Evolutionary conservation across 805 yeast genomes (phyloP).

Genomic region (Wickerhamiella nectarea): DNA sequence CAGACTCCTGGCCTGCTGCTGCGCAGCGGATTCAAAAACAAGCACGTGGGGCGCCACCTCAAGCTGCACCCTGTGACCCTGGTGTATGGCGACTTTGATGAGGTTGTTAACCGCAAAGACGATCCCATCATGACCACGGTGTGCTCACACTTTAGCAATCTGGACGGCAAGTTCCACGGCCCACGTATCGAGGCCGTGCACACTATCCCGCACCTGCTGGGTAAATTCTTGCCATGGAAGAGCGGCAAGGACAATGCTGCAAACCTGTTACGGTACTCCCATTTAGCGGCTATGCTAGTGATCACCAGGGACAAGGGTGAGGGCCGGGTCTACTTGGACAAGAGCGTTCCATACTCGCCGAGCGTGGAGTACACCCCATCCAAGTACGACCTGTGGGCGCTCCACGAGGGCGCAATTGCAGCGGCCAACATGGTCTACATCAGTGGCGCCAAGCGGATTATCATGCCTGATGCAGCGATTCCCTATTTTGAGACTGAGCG

Average conservation of each 20-base stretch:
- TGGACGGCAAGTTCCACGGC: slow-evolving; percentile 42
- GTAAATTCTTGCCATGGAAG: slow-evolving; percentile 33
- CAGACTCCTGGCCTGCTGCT: slow-evolving; percentile 36
- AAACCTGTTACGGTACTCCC: slow-evolving; percentile 28
- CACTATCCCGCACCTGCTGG: slow-evolving; percentile 32
- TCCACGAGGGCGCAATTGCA: slow-evolving; percentile 28
- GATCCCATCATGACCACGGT: slow-evolving; percentile 39
- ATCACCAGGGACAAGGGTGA: slow-evolving; percentile 35
- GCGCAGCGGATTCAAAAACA: slow-evolving; percentile 37
- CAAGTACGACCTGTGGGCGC: slow-evolving; percentile 32
- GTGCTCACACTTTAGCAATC: slow-evolving; percentile 33
- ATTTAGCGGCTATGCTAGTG: slow-evolving; percentile 30
- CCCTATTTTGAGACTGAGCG: slow-evolving; percentile 30
- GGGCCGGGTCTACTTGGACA: slow-evolving; percentile 30
- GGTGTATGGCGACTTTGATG: slow-evolving; percentile 32
- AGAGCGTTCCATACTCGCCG: slow-evolving; percentile 24
- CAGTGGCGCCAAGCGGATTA: slow-evolving; percentile 36
- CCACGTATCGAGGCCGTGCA: slow-evolving; percentile 38
- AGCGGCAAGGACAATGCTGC: slow-evolving; percentile 27
- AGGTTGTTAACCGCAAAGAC: slow-evolving; percentile 29
- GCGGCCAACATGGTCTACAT: slow-evolving; percentile 36
- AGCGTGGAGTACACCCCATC: slow-evolving; percentile 31
- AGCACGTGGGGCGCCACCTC: slow-evolving; percentile 37
- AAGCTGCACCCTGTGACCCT: slow-evolving; percentile 38
- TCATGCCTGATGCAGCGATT: slow-evolving; percentile 23